Conservation (phyloP, 139 green algal genomes). For the Ulvella scutata region DNA sequence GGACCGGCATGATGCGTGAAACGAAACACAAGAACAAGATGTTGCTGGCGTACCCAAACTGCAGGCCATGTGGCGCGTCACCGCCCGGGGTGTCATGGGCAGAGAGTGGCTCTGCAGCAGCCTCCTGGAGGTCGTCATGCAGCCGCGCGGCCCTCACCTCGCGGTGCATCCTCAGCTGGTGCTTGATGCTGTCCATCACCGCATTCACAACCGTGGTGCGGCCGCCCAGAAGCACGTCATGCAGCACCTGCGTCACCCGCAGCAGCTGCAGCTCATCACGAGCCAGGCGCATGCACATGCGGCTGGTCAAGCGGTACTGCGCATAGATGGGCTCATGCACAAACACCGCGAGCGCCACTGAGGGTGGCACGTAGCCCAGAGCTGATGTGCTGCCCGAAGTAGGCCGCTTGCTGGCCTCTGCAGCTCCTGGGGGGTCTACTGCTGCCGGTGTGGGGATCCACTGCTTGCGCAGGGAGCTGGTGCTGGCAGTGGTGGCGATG, state of each 20-base stretch:
- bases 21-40: too few species aligned
- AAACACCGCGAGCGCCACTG: not conserved
- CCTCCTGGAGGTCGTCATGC: too few species aligned
- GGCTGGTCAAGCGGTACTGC: not conserved
- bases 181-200: not conserved
- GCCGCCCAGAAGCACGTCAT: not conserved
- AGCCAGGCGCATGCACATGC: not conserved
- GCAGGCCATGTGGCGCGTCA: not conserved
- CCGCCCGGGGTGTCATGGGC: not conserved
- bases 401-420: too few species aligned
- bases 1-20: too few species aligned
- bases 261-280: not conserved
- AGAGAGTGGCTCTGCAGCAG: not conserved
- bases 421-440: not conserved
- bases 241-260: not conserved
- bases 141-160: not conserved
- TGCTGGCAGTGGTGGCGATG: too few species aligned
- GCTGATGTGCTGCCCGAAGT: not conserved
- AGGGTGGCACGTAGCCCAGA: not conserved
- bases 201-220: not conserved
- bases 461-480: not conserved
- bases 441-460: not conserved
- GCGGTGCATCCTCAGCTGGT: not conserved
- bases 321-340: not conserved
- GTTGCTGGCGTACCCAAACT: not conserved